Evolutionary conservation across 257 asterid species (phyloP).

Genomic region (Plectranthus barbatus): DNA sequence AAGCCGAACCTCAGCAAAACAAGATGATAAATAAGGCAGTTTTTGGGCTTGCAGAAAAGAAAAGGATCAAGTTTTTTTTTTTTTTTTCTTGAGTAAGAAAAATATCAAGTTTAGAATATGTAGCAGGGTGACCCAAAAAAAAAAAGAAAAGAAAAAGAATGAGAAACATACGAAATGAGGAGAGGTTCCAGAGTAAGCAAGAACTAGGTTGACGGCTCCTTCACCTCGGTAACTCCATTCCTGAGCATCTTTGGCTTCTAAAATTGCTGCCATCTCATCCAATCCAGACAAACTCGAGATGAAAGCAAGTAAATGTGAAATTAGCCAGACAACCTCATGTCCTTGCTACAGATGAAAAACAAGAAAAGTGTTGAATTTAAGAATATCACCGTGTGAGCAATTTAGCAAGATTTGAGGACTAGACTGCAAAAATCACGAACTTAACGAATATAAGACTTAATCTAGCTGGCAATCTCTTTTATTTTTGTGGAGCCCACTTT

Average conservation of each 20-base stretch:
- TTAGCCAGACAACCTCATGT: no score
- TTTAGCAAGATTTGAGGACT: no score
- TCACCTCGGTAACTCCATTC: constrained; percentile 96
- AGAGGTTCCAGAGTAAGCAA: constrained; percentile 65
- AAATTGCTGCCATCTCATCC: constrained; percentile 55
- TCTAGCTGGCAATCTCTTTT: no score
- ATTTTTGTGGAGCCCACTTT: no score
- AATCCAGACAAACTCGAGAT: background rate
- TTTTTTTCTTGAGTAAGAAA: no score
- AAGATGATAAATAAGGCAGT: background rate
- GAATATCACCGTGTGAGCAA: no score
- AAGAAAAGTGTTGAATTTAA: no score
- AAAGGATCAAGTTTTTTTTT: background rate
- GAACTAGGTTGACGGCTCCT: constrained; percentile 86
- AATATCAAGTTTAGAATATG: background rate
- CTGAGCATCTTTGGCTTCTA: constrained; percentile 56
- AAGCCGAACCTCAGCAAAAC: background rate
- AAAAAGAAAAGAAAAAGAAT: background rate
- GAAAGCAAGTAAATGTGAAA: no score
- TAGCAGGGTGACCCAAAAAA: no score
- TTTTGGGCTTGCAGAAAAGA: background rate
- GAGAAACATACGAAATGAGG: constrained; percentile 48
- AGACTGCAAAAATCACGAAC: no score
- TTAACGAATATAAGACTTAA: no score
- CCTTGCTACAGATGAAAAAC: no score